Percentiles rank a stretch among this genome's conserved stretches.
phyloP scores from a whole-genome alignment of 768 basidiomycete species.

The Glaciozyma antarctica region DNA sequence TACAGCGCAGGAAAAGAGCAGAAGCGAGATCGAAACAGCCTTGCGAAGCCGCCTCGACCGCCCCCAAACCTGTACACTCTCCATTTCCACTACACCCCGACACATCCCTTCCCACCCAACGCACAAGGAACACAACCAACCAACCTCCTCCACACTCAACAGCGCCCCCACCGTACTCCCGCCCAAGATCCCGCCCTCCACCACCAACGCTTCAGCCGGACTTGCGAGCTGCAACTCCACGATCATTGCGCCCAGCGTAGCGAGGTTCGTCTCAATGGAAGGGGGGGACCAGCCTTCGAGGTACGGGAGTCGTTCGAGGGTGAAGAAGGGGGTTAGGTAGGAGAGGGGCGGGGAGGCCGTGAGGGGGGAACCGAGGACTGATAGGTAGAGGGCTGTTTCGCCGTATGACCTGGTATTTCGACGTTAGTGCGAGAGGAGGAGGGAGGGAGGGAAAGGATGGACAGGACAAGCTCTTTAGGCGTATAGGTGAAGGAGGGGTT shows the following conservation, averaged over 20 bases:
- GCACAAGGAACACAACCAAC: background rate
- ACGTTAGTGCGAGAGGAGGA: too few species aligned
- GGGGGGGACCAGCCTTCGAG: background rate
- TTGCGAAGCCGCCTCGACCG: too few species aligned
- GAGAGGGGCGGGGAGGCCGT: background rate
- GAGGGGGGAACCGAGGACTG: background rate
- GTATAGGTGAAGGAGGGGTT: background rate
- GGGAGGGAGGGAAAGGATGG: background rate
- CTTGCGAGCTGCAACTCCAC: background rate
- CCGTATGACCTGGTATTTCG: background rate
- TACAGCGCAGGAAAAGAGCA: too few species aligned
- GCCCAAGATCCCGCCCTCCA: background rate
- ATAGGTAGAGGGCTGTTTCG: constrained; percentile 1
- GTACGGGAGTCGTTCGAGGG: background rate
- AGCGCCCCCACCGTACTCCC: background rate
- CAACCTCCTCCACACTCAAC: background rate
- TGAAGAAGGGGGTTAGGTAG: background rate
- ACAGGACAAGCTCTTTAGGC: background rate
- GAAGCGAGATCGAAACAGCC: too few species aligned
- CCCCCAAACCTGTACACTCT: too few species aligned
- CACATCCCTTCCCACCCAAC: background rate
- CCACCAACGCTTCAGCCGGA: background rate
- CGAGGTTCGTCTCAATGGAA: background rate
- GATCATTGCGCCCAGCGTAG: background rate
- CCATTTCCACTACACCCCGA: background rate